Base-by-base conservation (phyloP, 2,329 filamentous ascomycete genomes). In the Elsinoe necatrix region DNA sequence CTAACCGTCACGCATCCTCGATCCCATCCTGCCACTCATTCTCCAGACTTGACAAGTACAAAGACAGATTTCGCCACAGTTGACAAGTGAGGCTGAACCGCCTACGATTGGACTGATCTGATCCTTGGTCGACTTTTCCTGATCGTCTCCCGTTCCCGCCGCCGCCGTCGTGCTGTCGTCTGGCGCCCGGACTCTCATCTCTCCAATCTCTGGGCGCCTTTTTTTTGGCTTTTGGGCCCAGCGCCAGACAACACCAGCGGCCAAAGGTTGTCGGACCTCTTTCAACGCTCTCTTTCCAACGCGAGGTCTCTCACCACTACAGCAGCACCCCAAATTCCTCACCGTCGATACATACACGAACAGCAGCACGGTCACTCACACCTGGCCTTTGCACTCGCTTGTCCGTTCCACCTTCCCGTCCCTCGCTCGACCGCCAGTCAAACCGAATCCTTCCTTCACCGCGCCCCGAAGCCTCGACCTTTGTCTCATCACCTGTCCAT, bases 401-500 rank as follows among this genome's bases (percentile, higher is more conserved):
- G 48, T 52, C 31, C 31, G 25, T 23, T 37, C 29, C 25, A 52
- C 48, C 25, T 52, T 52, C 48, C 48, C 48, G 48, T 52, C 48
- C 34, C 25, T 52, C 48, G 48, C 31, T 52, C 31, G 18, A 45
- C 34, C 29, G 29, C 48, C 48, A 39, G 34, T 25, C 48, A 52
- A 52, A 52, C 48, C 48, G 23, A 37, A 35, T 25, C 18, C 48
- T 52, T 52, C 48, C 48, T 52, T 52, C 48, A 52, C 48, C 48
- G 48, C 48, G 48, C 48, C 48, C 29, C 48, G 31, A 34, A 29
- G 48, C 48, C 48, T 52, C 48, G 48, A 52, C 25, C 48, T 52
- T 18, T 37, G n/a, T 39, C 20, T 27, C 20, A 23, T 45, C 41
- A 45, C 41, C n/a, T 21, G 29, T 52, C 34, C 34, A 52, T 52